phyloP scores from a whole-genome alignment of 768 basidiomycete genomes.

The Suillus lakei region DNA sequence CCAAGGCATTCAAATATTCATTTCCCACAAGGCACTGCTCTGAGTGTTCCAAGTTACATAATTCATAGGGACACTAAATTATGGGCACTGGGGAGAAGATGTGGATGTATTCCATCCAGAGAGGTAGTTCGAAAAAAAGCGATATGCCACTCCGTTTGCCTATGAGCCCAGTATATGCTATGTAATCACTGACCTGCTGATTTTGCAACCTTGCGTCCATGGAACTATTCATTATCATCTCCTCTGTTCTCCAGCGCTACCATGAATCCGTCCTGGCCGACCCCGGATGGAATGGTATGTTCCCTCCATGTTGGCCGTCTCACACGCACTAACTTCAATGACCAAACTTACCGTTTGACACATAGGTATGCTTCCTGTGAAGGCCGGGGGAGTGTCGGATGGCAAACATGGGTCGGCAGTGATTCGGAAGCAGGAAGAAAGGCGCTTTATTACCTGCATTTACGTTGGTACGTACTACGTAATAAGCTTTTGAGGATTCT shows the following conservation, averaged over 20 bases:
- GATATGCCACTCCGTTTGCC: slow-evolving; percentile 73
- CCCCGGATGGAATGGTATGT: slow-evolving; percentile 59
- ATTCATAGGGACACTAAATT: slow-evolving; percentile 73
- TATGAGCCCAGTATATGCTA: slow-evolving; percentile 61
- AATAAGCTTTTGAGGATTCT: no score
- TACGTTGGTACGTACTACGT: no score
- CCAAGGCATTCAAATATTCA: slow-evolving; percentile 36
- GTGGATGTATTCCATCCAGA: slow-evolving; percentile 78
- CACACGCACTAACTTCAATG: slow-evolving; percentile 11
- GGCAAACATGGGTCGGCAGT: slow-evolving; percentile 68
- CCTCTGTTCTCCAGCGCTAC: slow-evolving; percentile 79
- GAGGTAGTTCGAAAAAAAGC: slow-evolving; percentile 81
- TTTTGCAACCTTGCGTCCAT: slow-evolving; percentile 72
- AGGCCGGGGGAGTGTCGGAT: slow-evolving; percentile 79
- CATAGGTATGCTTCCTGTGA: slow-evolving; percentile 84
- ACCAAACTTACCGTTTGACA: slow-evolving; percentile 68
- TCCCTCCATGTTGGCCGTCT: slow-evolving; percentile 12
- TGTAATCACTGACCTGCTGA: background rate
- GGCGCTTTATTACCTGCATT: no score
- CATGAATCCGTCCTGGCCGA: slow-evolving; percentile 71
- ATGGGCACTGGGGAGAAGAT: slow-evolving; percentile 89
- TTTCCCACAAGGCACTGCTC: slow-evolving; percentile 76
- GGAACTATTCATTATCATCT: slow-evolving; percentile 80
- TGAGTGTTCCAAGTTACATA: slow-evolving; percentile 83
- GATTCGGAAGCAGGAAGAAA: no score